Base-by-base conservation (phyloP, 2,329 filamentous ascomycete genomes). In the Parascedosporium putredinis region DNA sequence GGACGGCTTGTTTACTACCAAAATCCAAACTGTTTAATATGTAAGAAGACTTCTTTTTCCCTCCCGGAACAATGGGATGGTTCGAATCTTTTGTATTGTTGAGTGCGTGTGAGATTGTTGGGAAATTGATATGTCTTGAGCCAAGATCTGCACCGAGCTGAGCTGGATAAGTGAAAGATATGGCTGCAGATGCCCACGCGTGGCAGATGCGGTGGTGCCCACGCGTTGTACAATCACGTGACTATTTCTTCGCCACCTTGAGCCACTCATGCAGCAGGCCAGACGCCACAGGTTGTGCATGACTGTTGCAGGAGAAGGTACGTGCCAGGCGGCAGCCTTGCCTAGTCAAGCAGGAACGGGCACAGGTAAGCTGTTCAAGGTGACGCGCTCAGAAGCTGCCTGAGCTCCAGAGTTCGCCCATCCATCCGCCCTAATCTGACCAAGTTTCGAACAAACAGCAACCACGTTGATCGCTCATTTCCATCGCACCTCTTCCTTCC, bases 351-450 rank as follows among this genome's bases (percentile, higher is more conserved):
- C 38, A 42, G 23, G 34, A 42, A 31, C 47, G 43, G 47, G 45
- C 14, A 42, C 16, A 20, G 20, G 38, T 20, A 20, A 49, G 47
- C 47, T 49, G 24, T 23, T n/a, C 47, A 56, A 58, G 60, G 64
- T 67, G 66, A 69, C 67, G 65, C 67, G 65, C 67, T 61, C 58
- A 56, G 60, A 60, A 70, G 67, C 66, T 70, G 67, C 67, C 67
- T 69, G 67, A 64, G 63, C 60, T 61, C 27, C 38, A 25, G n/a
- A 48, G 12, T 36, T 40, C 18, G 33, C 29, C 53, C 48, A 55
- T n/a, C n/a, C n/a, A n/a, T n/a, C n/a, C n/a, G n/a, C n/a, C n/a
- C n/a, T n/a, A n/a, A n/a, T n/a, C n/a, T 50, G 53, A 54, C 55
- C 53, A 54, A 54, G 43, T 52, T 53, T 53, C 52, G 29, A 45